phyloP scores from a whole-genome alignment of 768 basidiomycete species.

The Collybiopsis luxurians region DNA sequence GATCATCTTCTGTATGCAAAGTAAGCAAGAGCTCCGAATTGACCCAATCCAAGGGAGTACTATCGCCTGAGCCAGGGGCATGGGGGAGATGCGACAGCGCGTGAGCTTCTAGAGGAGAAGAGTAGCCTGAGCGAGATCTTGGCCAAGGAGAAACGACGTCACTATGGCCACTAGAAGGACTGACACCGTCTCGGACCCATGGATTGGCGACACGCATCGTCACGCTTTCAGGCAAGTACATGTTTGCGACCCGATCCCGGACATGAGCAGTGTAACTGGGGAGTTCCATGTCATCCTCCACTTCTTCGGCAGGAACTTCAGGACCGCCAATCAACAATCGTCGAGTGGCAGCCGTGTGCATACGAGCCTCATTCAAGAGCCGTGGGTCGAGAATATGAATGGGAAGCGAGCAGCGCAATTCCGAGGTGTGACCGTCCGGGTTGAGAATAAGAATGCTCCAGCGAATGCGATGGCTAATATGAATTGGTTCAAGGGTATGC shows the following conservation, averaged over 20 bases:
- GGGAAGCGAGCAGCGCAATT: conserved; percentile 92
- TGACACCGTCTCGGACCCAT: conserved; percentile 46
- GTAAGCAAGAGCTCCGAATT: conserved; percentile 80
- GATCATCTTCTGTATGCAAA: conserved; percentile 37
- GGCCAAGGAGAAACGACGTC: conserved; percentile 16
- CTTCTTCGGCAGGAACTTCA: conserved; percentile 35
- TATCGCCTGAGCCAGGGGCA: conserved; percentile 39
- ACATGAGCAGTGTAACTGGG: conserved; percentile 91
- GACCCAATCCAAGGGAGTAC: conserved; percentile 68
- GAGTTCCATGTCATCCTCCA: conserved; percentile 69
- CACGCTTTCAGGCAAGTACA: conserved; percentile 64
- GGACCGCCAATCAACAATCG: conserved; percentile 55
- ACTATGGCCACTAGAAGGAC: conserved; percentile 25
- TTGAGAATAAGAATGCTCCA: conserved; percentile 82
- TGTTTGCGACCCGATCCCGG: conserved; percentile 83
- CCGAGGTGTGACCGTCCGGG: conserved; percentile 87
- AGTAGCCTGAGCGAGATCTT: conserved; percentile 28
- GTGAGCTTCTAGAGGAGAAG: conserved; percentile 38
- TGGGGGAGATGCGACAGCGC: conserved; percentile 42
- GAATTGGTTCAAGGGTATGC: conserved; percentile 73
- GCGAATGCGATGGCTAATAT: conserved; percentile 73
- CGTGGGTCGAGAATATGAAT: conserved; percentile 76
- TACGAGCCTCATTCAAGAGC: conserved; percentile 72
- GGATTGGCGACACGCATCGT: conserved; percentile 65
- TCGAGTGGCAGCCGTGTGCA: conserved; percentile 71